Conservation (phyloP, 106 monocot species). For the Triglochin maritima region DNA sequence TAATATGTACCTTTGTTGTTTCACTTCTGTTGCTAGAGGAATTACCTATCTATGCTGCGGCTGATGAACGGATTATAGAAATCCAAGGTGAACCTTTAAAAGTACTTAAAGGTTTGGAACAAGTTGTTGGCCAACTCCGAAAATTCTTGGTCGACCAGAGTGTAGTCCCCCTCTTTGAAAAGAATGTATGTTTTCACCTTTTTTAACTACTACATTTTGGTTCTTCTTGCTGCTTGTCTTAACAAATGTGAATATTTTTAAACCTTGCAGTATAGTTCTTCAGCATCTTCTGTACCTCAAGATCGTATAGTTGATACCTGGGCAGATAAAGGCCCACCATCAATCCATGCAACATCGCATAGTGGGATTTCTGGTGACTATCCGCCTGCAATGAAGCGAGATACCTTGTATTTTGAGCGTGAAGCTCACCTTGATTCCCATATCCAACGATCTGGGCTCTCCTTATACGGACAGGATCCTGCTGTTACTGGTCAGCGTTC, state of each 20-base stretch:
- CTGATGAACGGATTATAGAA: conserved; percentile 75
- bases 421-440: conserved; percentile 53
- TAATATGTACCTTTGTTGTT: too few relatives aligned
- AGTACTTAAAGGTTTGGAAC: conserved; percentile 71
- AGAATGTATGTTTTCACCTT: conserved; percentile 36
- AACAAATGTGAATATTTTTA: background rate
- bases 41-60: conserved; percentile 49
- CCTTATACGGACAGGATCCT: conserved; percentile 77
- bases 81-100: conserved; percentile 72
- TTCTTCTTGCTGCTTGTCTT: background rate
- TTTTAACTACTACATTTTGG: background rate
- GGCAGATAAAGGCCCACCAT: conserved; percentile 34
- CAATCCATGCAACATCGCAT: conserved; percentile 19
- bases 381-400: conserved; percentile 37
- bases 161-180: conserved; percentile 73
- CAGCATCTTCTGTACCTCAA: conserved; percentile 26
- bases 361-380: conserved; percentile 38
- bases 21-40: conserved; percentile 32
- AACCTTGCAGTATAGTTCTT: background rate
- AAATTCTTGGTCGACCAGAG: conserved; percentile 93
- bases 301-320: conserved; percentile 32
- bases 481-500: conserved; percentile 43
- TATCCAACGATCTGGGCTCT: conserved; percentile 28
- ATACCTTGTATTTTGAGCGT: conserved; percentile 40
- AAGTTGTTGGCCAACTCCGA: conserved; percentile 57